Conservation (phyloP, 1,284 basidiomycete species). For the Boletellus deceptivus region DNA sequence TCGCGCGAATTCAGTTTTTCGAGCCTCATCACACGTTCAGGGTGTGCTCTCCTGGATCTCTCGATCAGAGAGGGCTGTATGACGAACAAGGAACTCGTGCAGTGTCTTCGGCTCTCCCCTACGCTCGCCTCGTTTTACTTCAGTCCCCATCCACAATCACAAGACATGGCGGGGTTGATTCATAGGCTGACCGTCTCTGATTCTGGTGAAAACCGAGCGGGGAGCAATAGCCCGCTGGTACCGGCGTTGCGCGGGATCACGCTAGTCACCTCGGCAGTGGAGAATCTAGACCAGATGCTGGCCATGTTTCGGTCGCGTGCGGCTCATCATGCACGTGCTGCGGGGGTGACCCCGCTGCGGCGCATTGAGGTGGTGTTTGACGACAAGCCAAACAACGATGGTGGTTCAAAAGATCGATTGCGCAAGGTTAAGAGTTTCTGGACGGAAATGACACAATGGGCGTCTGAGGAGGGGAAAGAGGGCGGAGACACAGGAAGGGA, state of each 20-base stretch:
- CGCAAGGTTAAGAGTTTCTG: no score
- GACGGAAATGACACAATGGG: no score
- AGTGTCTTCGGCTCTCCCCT: constrained; percentile 15
- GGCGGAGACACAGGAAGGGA: not conserved
- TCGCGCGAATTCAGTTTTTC: constrained; percentile 16
- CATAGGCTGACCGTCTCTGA: no score
- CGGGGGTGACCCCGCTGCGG: constrained; percentile 5
- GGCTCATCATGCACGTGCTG: not conserved
- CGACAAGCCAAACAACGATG: no score
- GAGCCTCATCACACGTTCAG: constrained; percentile 16
- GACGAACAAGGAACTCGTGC: constrained; percentile 18
- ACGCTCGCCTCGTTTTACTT: constrained; percentile 16
- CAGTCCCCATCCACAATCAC: constrained; percentile 19
- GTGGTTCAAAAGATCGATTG: no score
- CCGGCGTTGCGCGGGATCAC: constrained; percentile 12
- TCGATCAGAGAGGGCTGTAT: constrained; percentile 22
- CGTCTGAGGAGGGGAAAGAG: no score
- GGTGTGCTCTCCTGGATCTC: constrained; percentile 12
- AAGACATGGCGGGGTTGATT: constrained; percentile 15
- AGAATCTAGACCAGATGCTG: constrained; percentile 7
- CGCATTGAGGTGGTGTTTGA: constrained; percentile 6
- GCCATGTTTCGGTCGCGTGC: constrained; percentile 17
- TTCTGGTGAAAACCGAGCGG: no score
- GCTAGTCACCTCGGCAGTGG: constrained; percentile 12
- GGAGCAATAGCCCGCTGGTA: not conserved